A percentile compares a stretch with the other conserved stretches of the same genome.
These are phyloP conservation scores for Ceratobasidium sp. DNA, from an alignment of 1,284 basidiomycete species.

Conservation along the genomic window DNA sequence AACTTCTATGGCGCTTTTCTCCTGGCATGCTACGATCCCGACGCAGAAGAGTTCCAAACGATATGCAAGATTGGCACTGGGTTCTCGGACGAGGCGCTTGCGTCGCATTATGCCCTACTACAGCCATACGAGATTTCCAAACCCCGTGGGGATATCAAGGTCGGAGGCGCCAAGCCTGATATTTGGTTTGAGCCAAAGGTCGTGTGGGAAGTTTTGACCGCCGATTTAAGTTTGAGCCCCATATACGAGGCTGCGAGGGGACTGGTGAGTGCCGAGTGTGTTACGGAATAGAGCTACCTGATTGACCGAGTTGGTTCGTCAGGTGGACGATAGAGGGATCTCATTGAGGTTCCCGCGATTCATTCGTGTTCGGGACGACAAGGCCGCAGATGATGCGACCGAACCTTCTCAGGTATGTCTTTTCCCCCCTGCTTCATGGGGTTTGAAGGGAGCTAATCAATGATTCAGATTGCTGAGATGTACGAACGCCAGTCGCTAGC, in stretches of 20 bases:
- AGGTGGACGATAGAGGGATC: constrained; percentile 91
- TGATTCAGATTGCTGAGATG: constrained; percentile 85
- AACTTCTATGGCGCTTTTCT: constrained; percentile 97
- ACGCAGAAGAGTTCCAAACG: constrained; percentile 92
- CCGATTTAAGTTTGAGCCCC: constrained; percentile 96
- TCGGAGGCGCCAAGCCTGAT: constrained; percentile 93
- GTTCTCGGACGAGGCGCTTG: constrained; percentile 92
- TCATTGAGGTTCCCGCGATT: constrained; percentile 97
- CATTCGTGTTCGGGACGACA: constrained; percentile 93
- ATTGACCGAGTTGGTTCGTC: constrained; percentile 7
- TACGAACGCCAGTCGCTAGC: constrained; percentile 91
- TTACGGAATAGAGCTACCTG: neutral
- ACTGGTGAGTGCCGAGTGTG: constrained; percentile 70
- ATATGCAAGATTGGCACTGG: constrained; percentile 99
- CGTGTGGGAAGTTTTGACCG: constrained; percentile 98
- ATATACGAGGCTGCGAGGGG: constrained; percentile 98
- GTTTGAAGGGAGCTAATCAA: neutral
- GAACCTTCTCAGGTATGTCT: constrained; percentile 71
- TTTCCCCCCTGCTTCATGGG: neutral
- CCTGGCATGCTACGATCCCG: constrained; percentile 92
- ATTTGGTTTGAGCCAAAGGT: constrained; percentile 95
- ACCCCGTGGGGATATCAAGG: constrained; percentile 81
- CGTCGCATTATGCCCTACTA: constrained; percentile 85
- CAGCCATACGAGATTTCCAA: constrained; percentile 81
- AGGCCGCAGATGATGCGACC: constrained; percentile 91